These are phyloP conservation scores for Dendrobium huoshanense DNA, from an alignment of 106 monocot species.

Conservation along the genomic window DNA sequence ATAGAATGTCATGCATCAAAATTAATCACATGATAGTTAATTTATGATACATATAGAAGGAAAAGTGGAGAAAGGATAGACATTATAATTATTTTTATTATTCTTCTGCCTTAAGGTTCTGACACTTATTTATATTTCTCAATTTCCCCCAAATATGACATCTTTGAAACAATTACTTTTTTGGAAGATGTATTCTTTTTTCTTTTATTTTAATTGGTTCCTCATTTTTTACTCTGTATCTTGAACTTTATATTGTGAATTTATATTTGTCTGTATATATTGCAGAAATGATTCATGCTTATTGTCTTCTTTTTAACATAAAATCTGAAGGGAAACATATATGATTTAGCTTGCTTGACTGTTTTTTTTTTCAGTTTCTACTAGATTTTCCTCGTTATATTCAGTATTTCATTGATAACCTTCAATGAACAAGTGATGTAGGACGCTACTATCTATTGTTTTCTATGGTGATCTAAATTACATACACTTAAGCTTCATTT, in stretches of 20 bases:
- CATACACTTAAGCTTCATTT: not conserved
- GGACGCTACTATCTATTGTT: not conserved
- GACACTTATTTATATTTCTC: not conserved
- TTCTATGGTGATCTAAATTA: not conserved
- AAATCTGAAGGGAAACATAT: not conserved
- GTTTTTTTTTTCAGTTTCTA: not conserved
- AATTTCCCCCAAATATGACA: not conserved
- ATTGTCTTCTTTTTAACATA: not conserved
- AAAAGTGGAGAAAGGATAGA: not conserved
- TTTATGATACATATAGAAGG: not conserved
- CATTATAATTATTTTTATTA: not conserved
- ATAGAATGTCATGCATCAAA: not conserved
- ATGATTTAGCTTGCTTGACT: not conserved
- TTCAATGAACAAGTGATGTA: not conserved
- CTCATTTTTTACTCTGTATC: not conserved
- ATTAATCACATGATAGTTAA: not conserved
- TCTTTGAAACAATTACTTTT: not conserved
- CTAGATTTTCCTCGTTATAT: not conserved
- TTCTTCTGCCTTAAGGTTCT: not conserved
- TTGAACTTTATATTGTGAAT: not conserved
- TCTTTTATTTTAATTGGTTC: not conserved
- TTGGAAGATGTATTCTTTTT: not conserved
- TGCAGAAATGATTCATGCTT: not conserved
- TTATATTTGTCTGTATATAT: not conserved
- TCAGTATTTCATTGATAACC: not conserved